These are phyloP conservation scores for Penicillium cosmopolitanum DNA, from an alignment of 495 filamentous ascomycete genomes.

Conservation along the genomic window DNA sequence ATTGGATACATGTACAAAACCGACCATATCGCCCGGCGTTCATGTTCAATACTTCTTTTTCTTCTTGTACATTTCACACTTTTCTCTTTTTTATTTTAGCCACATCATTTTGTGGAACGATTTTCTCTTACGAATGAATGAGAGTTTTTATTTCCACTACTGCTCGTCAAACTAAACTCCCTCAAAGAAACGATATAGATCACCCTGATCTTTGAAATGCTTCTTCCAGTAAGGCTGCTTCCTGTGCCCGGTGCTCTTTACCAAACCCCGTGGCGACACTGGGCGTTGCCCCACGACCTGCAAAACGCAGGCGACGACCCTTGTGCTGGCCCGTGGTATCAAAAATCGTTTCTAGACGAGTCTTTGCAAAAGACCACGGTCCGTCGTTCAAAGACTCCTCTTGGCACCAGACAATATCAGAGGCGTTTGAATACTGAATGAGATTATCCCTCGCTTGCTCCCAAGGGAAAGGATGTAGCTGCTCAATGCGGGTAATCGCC, in stretches of 20 bases:
- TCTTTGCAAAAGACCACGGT: constrained; percentile 92
- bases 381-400: constrained; percentile 98
- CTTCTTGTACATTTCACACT: constrained; percentile 11
- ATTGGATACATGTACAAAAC: constrained; percentile 28
- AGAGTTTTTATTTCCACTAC: constrained; percentile 7
- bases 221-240: constrained; percentile 9
- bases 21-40: constrained; percentile 23
- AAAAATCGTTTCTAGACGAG: constrained; percentile 91
- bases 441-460: constrained; percentile 92
- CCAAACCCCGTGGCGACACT: constrained; percentile 92
- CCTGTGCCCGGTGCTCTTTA: constrained; percentile 68
- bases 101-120: constrained; percentile 14
- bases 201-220: constrained; percentile 2
- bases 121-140: constrained; percentile 26
- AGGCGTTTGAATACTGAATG: constrained; percentile 91
- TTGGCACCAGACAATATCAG: constrained; percentile 94
- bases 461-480: constrained; percentile 99
- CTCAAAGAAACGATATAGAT: neutral
- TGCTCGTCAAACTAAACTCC: neutral
- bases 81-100: constrained; percentile 3
- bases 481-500: constrained; percentile 93
- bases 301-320: constrained; percentile 94
- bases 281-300: constrained; percentile 85
- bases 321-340: constrained; percentile 90
- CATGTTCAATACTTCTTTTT: neutral